Percentiles rank a stretch among this genome's conserved stretches.
These are phyloP conservation scores for Phialophora expanda DNA, from an alignment of 2,329 filamentous ascomycete species.

Conservation along the genomic window DNA sequence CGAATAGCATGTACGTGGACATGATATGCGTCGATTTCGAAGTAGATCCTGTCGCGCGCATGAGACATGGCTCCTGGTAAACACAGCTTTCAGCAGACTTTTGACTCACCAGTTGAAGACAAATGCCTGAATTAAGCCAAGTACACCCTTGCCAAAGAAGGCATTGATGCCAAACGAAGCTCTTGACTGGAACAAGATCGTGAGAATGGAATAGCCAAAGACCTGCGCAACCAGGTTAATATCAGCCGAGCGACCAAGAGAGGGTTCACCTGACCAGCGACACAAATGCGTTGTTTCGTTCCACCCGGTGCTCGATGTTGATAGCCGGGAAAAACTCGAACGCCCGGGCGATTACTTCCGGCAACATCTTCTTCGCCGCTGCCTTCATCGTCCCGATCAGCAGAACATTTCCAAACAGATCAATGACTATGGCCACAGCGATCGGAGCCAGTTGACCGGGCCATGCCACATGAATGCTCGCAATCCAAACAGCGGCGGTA, in stretches of 20 bases:
- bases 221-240: neutral
- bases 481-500: slow-evolving; percentile 64
- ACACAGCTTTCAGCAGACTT: neutral
- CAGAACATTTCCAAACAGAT: slow-evolving; percentile 55
- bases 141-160: slow-evolving; percentile 66
- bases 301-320: slow-evolving; percentile 70
- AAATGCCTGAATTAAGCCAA: slow-evolving; percentile 52
- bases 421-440: slow-evolving; percentile 61
- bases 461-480: slow-evolving; percentile 61
- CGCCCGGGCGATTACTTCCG: slow-evolving; percentile 19
- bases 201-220: slow-evolving; percentile 68
- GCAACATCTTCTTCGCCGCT: slow-evolving; percentile 2
- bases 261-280: slow-evolving; percentile 53
- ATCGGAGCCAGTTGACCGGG: slow-evolving; percentile 62
- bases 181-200: slow-evolving; percentile 47
- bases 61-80: neutral
- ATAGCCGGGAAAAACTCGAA: slow-evolving; percentile 67
- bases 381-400: slow-evolving; percentile 48
- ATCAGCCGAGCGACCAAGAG: neutral
- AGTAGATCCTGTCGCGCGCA: slow-evolving; percentile 57
- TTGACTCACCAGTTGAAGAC: slow-evolving; percentile 29
- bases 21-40: slow-evolving; percentile 65
- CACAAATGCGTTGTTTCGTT: slow-evolving; percentile 68
- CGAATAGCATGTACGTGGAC: slow-evolving; percentile 67
- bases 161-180: slow-evolving; percentile 35